Conservation (phyloP, 73 alveolate species). For the Paramecium caudatum region DNA sequence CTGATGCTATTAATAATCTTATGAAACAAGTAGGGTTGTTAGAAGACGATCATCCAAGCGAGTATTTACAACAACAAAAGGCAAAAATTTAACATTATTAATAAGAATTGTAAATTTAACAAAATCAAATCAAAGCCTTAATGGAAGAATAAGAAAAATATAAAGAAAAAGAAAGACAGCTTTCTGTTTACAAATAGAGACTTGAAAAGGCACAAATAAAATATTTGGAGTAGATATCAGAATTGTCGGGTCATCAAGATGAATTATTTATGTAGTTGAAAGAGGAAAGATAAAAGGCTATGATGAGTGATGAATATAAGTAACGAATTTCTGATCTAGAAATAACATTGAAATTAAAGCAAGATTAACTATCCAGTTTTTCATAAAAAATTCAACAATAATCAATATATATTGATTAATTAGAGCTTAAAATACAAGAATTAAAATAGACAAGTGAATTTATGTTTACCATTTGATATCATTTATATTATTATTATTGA, state of each 20-base stretch:
- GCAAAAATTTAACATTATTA: not conserved
- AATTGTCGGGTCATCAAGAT: slow-evolving; percentile 9
- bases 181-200: not conserved
- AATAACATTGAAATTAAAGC: not conserved
- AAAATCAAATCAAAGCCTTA: not conserved
- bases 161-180: not conserved
- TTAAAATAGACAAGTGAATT: not conserved
- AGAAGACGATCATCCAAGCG: slow-evolving; percentile 24
- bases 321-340: not conserved
- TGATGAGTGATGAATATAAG: not conserved
- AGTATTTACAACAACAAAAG: not conserved
- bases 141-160: not conserved
- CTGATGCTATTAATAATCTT: not conserved
- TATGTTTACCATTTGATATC: not conserved
- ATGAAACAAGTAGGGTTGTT: not conserved
- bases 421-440: not conserved
- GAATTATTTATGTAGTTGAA: not conserved
- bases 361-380: not conserved
- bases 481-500: no score
- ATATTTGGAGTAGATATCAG: slow-evolving; percentile 14
- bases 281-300: not conserved
- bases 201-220: not conserved
- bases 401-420: not conserved
- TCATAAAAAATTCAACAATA: not conserved
- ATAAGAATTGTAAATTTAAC: not conserved